Percentiles rank a stretch among this genome's conserved stretches.
phyloP scores from a whole-genome alignment of 179 eudicot genomes.

The Pouteria campechiana region DNA sequence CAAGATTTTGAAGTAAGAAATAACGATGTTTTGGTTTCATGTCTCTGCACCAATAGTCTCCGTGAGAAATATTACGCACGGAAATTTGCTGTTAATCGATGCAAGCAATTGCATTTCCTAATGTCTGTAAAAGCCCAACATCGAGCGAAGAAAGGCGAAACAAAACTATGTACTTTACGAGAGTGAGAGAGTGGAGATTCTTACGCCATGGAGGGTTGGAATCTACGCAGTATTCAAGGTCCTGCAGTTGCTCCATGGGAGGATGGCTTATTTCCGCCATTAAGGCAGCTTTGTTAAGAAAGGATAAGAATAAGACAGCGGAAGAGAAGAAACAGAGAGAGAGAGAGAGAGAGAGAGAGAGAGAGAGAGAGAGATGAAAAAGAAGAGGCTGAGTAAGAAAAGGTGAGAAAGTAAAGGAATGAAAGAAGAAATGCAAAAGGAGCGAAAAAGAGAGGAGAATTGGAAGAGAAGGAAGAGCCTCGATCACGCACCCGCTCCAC shows the following conservation, averaged over 20 bases:
- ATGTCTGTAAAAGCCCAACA: neutral
- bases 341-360: constrained; percentile 6
- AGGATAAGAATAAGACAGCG: constrained; percentile 5
- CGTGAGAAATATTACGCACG: too few species aligned
- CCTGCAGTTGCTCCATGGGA: constrained; percentile 99
- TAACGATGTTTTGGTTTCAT: too few species aligned
- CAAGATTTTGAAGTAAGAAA: too few species aligned
- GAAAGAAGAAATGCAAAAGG: neutral
- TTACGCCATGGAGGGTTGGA: constrained; percentile 99
- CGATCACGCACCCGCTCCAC: too few species aligned
- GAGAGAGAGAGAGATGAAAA: neutral
- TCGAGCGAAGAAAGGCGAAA: neutral
- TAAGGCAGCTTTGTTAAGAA: constrained; percentile 17
- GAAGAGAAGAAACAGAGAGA: constrained; percentile 12
- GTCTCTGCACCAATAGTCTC: too few species aligned
- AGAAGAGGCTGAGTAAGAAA: neutral
- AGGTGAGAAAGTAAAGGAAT: constrained; percentile 9
- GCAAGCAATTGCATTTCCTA: constrained; percentile 11
- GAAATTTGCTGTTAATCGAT: too few species aligned
- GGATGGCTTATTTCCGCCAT: constrained; percentile 86
- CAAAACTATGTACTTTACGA: neutral
- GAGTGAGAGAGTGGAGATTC: constrained; percentile 3
- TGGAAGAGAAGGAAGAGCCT: constrained; percentile 3
- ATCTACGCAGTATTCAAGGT: constrained; percentile 98
- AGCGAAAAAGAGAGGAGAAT: constrained; percentile 10